Evolutionary conservation across 768 basidiomycete genomes (phyloP).

Genomic region (Hericium rajendrae): DNA sequence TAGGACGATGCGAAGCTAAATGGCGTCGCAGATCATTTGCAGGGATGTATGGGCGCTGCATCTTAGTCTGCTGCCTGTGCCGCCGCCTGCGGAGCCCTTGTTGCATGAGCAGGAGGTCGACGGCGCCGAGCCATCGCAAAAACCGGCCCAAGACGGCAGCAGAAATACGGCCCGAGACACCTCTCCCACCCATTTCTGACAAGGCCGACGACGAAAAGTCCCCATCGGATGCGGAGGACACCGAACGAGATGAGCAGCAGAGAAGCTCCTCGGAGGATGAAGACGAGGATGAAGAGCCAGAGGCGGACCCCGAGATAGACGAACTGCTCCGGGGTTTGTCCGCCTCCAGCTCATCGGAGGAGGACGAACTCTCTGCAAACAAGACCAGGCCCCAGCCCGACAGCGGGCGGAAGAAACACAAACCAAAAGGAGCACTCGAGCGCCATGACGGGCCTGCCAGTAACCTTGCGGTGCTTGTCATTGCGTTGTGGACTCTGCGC

Average conservation of each 20-base stretch:
- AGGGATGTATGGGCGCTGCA: conserved; percentile 76
- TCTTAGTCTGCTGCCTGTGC: conserved; percentile 49
- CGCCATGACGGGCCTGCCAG: conserved; percentile 32
- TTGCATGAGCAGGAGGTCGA: conserved; percentile 30
- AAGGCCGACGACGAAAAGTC: conserved; percentile 5
- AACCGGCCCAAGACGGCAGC: neutral
- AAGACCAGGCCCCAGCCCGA: conserved; percentile 6
- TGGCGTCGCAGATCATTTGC: conserved; percentile 46
- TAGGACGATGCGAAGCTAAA: neutral
- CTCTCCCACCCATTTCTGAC: conserved; percentile 1
- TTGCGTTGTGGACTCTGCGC: conserved; percentile 75
- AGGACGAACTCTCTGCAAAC: neutral
- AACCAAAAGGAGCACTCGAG: conserved; percentile 15
- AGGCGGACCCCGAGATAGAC: conserved; percentile 27
- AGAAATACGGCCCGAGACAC: neutral
- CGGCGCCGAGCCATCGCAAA: neutral
- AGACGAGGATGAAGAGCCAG: conserved; percentile 18
- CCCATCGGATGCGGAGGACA: neutral
- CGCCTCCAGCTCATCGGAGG: conserved; percentile 22
- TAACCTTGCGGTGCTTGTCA: conserved; percentile 57
- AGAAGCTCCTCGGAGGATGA: conserved; percentile 27
- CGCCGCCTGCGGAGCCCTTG: conserved; percentile 54
- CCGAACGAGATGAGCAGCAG: neutral
- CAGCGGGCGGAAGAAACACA: conserved; percentile 4
- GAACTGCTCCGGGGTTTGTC: conserved; percentile 32